A percentile compares a stretch with the other conserved stretches of the same genome.
Conservation (phyloP, 108 stramenopile species). For the Nitzschia palea region DNA sequence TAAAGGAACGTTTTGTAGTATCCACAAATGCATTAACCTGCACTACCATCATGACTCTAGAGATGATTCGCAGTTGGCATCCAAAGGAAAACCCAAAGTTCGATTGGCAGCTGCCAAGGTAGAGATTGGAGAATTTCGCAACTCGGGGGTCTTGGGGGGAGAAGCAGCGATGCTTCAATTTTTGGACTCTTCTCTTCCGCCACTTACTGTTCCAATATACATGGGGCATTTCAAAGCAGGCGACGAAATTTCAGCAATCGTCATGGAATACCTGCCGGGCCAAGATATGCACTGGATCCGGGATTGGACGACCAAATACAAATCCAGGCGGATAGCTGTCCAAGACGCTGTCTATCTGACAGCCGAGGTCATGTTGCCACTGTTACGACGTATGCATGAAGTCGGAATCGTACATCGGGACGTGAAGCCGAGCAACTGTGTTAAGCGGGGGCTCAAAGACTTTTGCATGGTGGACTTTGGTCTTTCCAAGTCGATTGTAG, state of each 20-base stretch:
- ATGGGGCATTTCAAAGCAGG: conserved; percentile 54
- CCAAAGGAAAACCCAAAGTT: conserved; percentile 5
- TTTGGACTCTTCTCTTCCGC: conserved; percentile 46
- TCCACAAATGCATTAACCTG: conserved; percentile 82
- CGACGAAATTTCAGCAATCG: conserved; percentile 53
- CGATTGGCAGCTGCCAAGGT: conserved; percentile 83
- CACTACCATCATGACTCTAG: conserved; percentile 38
- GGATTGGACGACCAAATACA: conserved; percentile 39
- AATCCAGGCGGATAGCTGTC: conserved; percentile 49
- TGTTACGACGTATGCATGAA: conserved; percentile 74
- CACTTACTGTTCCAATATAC: conserved; percentile 66
- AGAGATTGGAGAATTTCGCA: conserved; percentile 68
- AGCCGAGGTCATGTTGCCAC: conserved; percentile 74
- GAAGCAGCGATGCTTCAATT: conserved; percentile 77
- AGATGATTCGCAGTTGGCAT: neutral
- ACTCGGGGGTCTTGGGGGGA: conserved; percentile 81
- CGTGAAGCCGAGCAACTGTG: conserved; percentile 83
- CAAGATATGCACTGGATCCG: conserved; percentile 82
- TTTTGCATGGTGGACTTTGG: conserved; percentile 86
- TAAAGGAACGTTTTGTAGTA: conserved; percentile 84
- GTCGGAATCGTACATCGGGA: conserved; percentile 85
- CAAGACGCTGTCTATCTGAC: conserved; percentile 79
- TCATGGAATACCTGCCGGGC: conserved; percentile 85
- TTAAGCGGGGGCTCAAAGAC: conserved; percentile 36
- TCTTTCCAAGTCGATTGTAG: conserved; percentile 79